Base-by-base conservation (phyloP, 306 rosid species). In the Crataegus laevigata region DNA sequence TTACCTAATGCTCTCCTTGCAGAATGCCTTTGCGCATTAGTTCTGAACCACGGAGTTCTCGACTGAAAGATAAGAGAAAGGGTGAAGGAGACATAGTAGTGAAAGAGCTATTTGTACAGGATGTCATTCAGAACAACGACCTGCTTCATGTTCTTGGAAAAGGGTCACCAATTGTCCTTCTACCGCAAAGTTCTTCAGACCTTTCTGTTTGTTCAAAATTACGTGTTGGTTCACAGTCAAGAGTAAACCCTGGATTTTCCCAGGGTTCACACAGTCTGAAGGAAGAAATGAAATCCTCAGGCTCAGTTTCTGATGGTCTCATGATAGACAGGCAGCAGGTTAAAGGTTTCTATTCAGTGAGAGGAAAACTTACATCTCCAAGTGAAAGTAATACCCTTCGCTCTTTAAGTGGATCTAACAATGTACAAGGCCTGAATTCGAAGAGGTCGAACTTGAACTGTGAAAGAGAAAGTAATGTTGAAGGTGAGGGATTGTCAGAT, bases 11-110 rank as follows among this genome's bases (percentile, higher is more conserved):
- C 84, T 82, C 72, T 86, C 72, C 40, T 47, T 78, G 72, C 87
- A 96, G 99, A 84, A 73, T 82, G 54, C 96, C 96, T 71, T 79
- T 59, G 47, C 73, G 83, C 78, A 78, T 80, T 62, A 74, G 78
- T 83, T 74, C 86, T 63, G 93, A 81, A 81, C 99, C 99, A 79
- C 88, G 97, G 63, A 96, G 99, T 81, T 96, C 97, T 76, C 88
- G 98, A 67, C 93, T 96, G 73, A 96, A 93, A 83, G 96, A 92
- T 78, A 96, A 89, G 87, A 96, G 79, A 78, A 96, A 79, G 84
- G 85, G 96, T 73, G 99, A 96, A 92, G 98, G 99, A 70, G 99
- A 90, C 59, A 78, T 90, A 29, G 88, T 96, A 74, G 88, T 96
- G 68, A 96, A 96, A 83, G 96, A 93, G 84, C 78, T 88, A 66